phyloP scores from a whole-genome alignment of 352 stramenopile genomes.

The Globisporangium middletonii region DNA sequence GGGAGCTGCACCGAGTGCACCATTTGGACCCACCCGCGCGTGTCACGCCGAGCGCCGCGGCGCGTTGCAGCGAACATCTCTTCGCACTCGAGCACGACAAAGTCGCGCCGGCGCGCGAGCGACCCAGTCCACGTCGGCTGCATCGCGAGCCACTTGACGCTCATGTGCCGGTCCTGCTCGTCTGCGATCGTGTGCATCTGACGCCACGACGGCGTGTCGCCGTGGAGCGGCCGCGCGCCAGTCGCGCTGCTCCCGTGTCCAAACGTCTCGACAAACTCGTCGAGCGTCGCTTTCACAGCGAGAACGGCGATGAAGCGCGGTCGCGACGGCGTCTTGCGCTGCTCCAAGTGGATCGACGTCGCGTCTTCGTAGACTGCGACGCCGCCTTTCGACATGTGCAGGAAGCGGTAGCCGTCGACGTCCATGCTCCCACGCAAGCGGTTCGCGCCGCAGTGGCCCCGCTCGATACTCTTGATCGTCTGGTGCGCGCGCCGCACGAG shows the following conservation, averaged over 20 bases:
- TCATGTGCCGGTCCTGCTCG: slow-evolving; percentile 19
- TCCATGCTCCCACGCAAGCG: slow-evolving; percentile 2
- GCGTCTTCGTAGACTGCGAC: slow-evolving; percentile 13
- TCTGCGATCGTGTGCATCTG: slow-evolving; percentile 21
- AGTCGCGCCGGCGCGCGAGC: slow-evolving; percentile 29
- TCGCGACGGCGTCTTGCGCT: not conserved
- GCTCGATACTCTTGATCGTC: slow-evolving; percentile 13
- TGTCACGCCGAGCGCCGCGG: slow-evolving; percentile 3
- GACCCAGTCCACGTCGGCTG: slow-evolving; percentile 17
- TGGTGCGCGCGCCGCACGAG: slow-evolving; percentile 9
- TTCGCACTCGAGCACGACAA: slow-evolving; percentile 32
- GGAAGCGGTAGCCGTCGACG: slow-evolving; percentile 12
- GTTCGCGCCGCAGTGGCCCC: slow-evolving; percentile 1
- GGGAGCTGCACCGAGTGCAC: slow-evolving; percentile 60
- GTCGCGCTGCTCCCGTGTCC: not conserved
- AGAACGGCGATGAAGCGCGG: slow-evolving; percentile 10
- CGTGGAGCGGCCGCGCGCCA: slow-evolving; percentile 3
- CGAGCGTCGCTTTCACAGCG: slow-evolving; percentile 20
- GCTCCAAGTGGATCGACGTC: slow-evolving; percentile 3
- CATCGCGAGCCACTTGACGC: slow-evolving; percentile 28
- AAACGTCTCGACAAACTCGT: slow-evolving; percentile 29
- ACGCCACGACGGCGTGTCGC: slow-evolving; percentile 13
- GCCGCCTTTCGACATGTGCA: slow-evolving; percentile 5
- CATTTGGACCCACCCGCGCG: slow-evolving; percentile 39
- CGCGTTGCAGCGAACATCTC: slow-evolving; percentile 17